Conservation (phyloP, 495 filamentous ascomycete species). For the Penicillium goetzii region DNA sequence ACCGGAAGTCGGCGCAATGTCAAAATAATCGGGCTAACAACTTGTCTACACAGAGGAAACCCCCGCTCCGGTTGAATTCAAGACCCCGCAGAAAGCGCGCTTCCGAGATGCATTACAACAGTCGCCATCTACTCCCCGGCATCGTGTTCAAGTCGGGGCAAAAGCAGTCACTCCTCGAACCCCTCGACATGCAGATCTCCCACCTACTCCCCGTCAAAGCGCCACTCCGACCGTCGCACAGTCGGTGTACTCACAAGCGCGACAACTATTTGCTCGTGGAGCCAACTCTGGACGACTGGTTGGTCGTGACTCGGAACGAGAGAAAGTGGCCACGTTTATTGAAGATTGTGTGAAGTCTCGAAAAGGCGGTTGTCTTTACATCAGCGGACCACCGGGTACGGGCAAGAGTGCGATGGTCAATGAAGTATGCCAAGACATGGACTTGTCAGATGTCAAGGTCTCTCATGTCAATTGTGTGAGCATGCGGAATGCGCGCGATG, state of each 20-base stretch:
- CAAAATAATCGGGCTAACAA: conserved; percentile 3
- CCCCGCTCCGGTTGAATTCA: conserved; percentile 40
- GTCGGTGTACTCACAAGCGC: conserved; percentile 81
- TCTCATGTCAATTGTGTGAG: conserved; percentile 96
- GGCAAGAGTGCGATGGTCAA: conserved; percentile 93
- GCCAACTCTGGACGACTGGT: conserved; percentile 74
- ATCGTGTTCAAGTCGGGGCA: conserved; percentile 64
- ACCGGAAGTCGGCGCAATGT: background rate
- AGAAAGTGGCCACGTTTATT: conserved; percentile 72
- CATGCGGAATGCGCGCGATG: conserved; percentile 79
- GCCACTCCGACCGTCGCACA: conserved; percentile 63
- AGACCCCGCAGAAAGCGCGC: conserved; percentile 66
- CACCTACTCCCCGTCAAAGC: conserved; percentile 53
- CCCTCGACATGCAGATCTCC: conserved; percentile 48
- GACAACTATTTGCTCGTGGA: conserved; percentile 83
- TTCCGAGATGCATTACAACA: conserved; percentile 67
- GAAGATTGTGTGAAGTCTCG: conserved; percentile 59
- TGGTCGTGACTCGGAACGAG: conserved; percentile 79
- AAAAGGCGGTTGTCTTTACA: conserved; percentile 85
- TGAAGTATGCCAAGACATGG: conserved; percentile 68
- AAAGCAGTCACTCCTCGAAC: conserved; percentile 68
- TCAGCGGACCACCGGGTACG: conserved; percentile 94
- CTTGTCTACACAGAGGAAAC: conserved; percentile 31
- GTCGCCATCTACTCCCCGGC: conserved; percentile 68
- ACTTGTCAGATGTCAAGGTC: conserved; percentile 57